A percentile compares a stretch with the other conserved stretches of the same genome.
Evolutionary conservation across 2,329 filamentous ascomycete species (phyloP).

Genomic region (Magnaporthales sp.): DNA sequence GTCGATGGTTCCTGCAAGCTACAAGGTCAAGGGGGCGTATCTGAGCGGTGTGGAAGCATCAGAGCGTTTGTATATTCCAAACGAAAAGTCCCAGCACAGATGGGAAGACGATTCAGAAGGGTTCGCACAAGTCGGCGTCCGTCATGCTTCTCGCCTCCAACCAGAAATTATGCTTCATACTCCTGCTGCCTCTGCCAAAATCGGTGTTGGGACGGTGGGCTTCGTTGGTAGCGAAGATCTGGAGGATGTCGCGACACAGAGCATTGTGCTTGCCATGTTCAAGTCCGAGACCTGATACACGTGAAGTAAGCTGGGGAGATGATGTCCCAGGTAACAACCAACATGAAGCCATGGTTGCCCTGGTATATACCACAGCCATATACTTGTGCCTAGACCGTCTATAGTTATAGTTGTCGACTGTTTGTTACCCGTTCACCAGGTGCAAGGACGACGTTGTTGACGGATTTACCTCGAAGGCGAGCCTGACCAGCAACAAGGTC

Average conservation of each 20-base stretch:
- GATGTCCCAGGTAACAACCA: not conserved
- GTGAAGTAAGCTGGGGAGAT: not conserved
- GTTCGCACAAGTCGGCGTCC: not conserved
- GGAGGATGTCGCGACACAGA: not conserved
- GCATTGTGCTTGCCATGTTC: not conserved
- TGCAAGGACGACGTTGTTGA: no score
- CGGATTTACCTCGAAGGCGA: no score
- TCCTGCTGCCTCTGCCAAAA: not conserved
- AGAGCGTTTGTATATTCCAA: not conserved
- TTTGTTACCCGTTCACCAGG: no score
- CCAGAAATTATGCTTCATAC: not conserved
- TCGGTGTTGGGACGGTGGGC: not conserved
- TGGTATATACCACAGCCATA: no score
- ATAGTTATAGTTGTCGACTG: not conserved
- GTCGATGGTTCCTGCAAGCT: not conserved
- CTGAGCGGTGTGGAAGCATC: not conserved
- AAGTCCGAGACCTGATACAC: not conserved
- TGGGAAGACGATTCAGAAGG: not conserved
- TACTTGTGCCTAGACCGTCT: no score
- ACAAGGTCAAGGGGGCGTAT: not conserved
- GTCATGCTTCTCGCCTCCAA: not conserved
- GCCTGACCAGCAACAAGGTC: not conserved
- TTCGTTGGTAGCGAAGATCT: not conserved
- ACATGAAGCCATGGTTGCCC: no score
- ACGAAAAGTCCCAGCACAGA: not conserved